Base-by-base conservation (phyloP, 2,329 filamentous ascomycete genomes). In the Huntiella savannae region DNA sequence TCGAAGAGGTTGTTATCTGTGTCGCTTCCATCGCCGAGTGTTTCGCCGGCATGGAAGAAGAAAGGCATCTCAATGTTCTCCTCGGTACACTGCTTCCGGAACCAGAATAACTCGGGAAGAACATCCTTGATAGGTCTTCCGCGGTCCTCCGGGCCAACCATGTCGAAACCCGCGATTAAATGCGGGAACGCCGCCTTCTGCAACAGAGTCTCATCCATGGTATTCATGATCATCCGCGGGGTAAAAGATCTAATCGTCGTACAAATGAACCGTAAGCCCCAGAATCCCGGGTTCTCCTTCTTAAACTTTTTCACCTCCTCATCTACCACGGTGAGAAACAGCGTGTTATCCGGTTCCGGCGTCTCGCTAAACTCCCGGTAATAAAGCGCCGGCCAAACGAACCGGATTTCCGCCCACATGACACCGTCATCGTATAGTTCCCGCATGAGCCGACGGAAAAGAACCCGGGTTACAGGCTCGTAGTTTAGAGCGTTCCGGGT, bases 21-120 rank as follows among this genome's bases (percentile, higher is more conserved):
- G 15, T 68, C 69, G 53, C 77, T 78, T 22, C 85, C 86, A 51
- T 68, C 64, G 17, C 84, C 85, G 1, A 93, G 73, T 33, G 77
- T 84, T 62, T 95, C 87, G 52, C 87, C 88, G 0, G 88, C 87
- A 59, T 95, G 87, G 65, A 96, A 92, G 67, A 93, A 93, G 66
- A 95, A 94, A 1, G 88, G 88, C 7, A 98, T 77, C 43, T 85
- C 75, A 34, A 95, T 73, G 2, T 73, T 75, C 55, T 85, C 79
- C 56, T 82, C 70, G 1, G 75, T 73, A 59, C 86, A 95, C 54
- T 80, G 75, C 60, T 88, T 87, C 52, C 79, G 78, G 69, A 96
- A 95, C 85, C 85, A 95, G 61, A 95, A 88, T 0, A 96, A 66
- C 56, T 93, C 76, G 0, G 87, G 86, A 0, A 88, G 70, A 3